These are phyloP conservation scores for Saccharomycopsis hybrid DNA, from an alignment of 1,139 yeast genomes.

Conservation along the genomic window DNA sequence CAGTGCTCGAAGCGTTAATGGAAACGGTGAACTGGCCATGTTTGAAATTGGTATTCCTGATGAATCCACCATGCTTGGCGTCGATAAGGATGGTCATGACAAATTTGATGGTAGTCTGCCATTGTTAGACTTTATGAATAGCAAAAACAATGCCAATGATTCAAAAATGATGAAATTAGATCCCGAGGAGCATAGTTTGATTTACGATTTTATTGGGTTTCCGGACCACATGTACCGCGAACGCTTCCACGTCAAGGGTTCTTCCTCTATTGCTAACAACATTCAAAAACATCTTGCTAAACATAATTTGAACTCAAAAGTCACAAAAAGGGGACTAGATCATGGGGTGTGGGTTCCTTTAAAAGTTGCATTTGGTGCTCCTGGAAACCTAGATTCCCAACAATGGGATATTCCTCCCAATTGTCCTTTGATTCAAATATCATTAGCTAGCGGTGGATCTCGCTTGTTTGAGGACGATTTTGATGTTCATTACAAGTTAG, in stretches of 20 bases:
- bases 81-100: background rate
- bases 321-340: slow-evolving; percentile 57
- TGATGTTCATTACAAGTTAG: slow-evolving; percentile 46
- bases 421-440: slow-evolving; percentile 61
- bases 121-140: background rate
- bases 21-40: no score
- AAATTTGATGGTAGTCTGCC: no score
- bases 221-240: slow-evolving; percentile 58
- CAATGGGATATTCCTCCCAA: slow-evolving; percentile 33
- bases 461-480: slow-evolving; percentile 42
- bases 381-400: slow-evolving; percentile 27
- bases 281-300: slow-evolving; percentile 36
- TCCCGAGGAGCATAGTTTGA: slow-evolving; percentile 27
- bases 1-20: slow-evolving; percentile 23
- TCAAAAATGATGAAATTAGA: slow-evolving; percentile 9
- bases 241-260: slow-evolving; percentile 47
- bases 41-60: slow-evolving; percentile 48
- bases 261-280: slow-evolving; percentile 37
- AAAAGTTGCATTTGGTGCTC: slow-evolving; percentile 49
- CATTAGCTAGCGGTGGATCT: slow-evolving; percentile 42
- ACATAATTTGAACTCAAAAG: slow-evolving; percentile 39
- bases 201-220: slow-evolving; percentile 72
- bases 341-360: slow-evolving; percentile 83
- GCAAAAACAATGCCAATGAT: slow-evolving; percentile 11
- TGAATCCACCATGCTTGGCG: slow-evolving; percentile 10